phyloP scores from a whole-genome alignment of 176 grass and related monocot species.

The Musa schizocarpa region DNA sequence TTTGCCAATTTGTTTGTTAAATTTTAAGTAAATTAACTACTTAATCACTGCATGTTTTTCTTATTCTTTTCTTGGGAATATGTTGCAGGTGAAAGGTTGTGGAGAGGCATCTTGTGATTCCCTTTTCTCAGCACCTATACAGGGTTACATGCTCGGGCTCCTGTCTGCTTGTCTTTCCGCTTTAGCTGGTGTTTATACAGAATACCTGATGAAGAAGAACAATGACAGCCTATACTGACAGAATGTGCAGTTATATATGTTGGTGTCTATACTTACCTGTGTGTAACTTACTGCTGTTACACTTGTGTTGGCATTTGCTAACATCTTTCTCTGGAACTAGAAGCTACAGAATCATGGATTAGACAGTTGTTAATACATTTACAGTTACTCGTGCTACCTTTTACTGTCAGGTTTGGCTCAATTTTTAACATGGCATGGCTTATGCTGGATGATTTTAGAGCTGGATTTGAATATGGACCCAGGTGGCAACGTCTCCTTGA shows the following conservation, averaged over 20 bases:
- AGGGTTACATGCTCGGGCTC: constrained; percentile 81
- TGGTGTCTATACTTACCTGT: constrained; percentile 27
- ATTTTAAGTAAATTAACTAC: too few relatives aligned
- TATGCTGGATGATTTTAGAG: constrained; percentile 68
- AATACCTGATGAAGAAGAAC: constrained; percentile 99
- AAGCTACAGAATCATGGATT: neutral
- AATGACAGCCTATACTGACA: constrained; percentile 95
- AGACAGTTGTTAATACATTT: too few relatives aligned
- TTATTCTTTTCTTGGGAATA: neutral
- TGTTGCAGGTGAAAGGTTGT: constrained; percentile 82
- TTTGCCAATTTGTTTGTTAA: too few relatives aligned
- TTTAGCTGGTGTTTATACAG: constrained; percentile 80
- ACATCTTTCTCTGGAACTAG: neutral
- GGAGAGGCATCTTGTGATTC: constrained; percentile 75
- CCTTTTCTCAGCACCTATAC: constrained; percentile 73
- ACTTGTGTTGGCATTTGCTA: neutral
- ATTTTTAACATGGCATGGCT: constrained; percentile 88
- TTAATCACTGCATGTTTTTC: too few relatives aligned
- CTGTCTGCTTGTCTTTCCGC: constrained; percentile 95
- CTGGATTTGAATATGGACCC: constrained; percentile 75
- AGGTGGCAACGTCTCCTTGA: constrained; percentile 74
- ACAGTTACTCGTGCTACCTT: neutral
- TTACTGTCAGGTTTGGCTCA: constrained; percentile 62
- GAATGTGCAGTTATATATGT: constrained; percentile 93
- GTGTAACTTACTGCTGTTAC: neutral